Evolutionary conservation across 768 basidiomycete genomes (phyloP).

Genomic region (Lyophyllum semitale): DNA sequence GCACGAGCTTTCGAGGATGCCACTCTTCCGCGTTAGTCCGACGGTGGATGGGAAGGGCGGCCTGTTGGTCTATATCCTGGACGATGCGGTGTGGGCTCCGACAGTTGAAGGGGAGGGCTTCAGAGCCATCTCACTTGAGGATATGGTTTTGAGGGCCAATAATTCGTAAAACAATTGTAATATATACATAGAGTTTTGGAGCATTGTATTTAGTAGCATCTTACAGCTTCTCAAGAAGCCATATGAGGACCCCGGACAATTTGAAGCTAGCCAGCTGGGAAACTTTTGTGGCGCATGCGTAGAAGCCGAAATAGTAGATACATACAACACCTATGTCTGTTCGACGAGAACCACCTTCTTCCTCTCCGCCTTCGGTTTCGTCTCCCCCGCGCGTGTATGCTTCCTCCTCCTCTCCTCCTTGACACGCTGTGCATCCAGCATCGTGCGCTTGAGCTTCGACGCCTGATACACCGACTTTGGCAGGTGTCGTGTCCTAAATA

Average conservation of each 20-base stretch:
- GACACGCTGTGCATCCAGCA: conserved; percentile 86
- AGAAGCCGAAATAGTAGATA: neutral
- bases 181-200: neutral
- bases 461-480: conserved; percentile 93
- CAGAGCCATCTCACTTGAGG: conserved; percentile 81
- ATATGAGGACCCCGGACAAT: no score
- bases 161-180: neutral
- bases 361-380: conserved; percentile 88
- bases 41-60: conserved; percentile 85
- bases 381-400: conserved; percentile 84
- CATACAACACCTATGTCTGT: conserved; percentile 51
- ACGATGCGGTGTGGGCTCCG: conserved; percentile 92
- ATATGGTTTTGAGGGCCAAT: conserved; percentile 77
- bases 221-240: neutral
- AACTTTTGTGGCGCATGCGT: neutral
- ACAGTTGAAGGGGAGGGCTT: conserved; percentile 57
- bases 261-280: no score
- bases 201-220: neutral
- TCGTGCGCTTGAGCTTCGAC: conserved; percentile 83
- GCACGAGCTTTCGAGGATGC: conserved; percentile 86
- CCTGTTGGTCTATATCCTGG: conserved; percentile 83
- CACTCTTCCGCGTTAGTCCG: conserved; percentile 80
- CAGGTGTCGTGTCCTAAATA: conserved; percentile 69
- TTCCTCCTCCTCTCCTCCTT: conserved; percentile 93
- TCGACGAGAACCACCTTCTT: conserved; percentile 85